Percentiles rank a stretch among this genome's conserved stretches.
Evolutionary conservation across 768 basidiomycete genomes (phyloP).

Genomic region (Jaapia argillacea): DNA sequence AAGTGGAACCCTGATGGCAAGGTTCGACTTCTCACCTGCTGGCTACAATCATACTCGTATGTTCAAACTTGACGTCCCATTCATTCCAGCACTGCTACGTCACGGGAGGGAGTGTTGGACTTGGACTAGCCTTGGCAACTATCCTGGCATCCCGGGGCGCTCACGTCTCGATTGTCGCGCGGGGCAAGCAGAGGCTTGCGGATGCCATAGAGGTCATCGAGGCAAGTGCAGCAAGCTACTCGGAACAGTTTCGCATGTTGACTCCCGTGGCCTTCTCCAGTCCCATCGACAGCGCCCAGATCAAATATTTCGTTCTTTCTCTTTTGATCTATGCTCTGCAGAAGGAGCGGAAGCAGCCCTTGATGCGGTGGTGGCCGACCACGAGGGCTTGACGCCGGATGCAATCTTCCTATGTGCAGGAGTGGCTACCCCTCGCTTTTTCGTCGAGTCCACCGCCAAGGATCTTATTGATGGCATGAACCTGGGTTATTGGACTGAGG

Average conservation of each 20-base stretch:
- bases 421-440: constrained; percentile 56
- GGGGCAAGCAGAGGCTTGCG: constrained; percentile 54
- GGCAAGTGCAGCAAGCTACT: constrained; percentile 27
- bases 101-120: constrained; percentile 75
- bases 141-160: constrained; percentile 62
- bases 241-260: no score
- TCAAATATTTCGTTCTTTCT: constrained; percentile 58
- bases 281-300: constrained; percentile 37
- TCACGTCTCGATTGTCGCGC: constrained; percentile 78
- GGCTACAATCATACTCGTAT: no score
- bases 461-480: constrained; percentile 47
- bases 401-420: constrained; percentile 79
- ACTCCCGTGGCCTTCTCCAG: constrained; percentile 25
- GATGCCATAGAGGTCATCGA: constrained; percentile 53
- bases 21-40: no score
- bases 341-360: constrained; percentile 50
- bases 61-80: no score
- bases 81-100: constrained; percentile 90
- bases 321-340: constrained; percentile 50
- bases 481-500: constrained; percentile 44
- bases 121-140: constrained; percentile 67
- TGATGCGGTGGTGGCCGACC: constrained; percentile 41
- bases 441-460: constrained; percentile 57
- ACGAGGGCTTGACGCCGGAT: constrained; percentile 57
- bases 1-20: background rate